Conservation (phyloP, 495 filamentous ascomycete species). For the Xanthoparmelia taractica region DNA sequence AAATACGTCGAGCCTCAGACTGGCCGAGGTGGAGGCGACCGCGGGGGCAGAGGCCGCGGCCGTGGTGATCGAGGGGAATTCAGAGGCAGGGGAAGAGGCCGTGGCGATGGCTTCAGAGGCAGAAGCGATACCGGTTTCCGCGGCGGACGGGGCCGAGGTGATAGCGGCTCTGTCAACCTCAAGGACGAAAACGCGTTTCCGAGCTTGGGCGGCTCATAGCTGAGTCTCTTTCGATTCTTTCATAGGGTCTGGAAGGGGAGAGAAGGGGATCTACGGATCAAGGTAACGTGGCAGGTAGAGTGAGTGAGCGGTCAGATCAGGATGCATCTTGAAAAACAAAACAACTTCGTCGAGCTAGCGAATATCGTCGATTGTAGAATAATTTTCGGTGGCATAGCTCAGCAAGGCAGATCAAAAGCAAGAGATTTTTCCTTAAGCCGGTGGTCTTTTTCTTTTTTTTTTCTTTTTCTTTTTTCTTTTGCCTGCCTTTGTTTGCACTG, state of each 20-base stretch:
- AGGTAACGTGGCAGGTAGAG: neutral
- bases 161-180: conserved; percentile 48
- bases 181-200: conserved; percentile 65
- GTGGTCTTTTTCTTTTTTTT: neutral
- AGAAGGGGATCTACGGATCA: conserved; percentile 5
- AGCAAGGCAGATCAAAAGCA: neutral
- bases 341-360: neutral
- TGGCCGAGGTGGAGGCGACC: conserved; percentile 41
- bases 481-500: neutral
- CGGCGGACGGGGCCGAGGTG: conserved; percentile 35
- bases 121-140: conserved; percentile 33
- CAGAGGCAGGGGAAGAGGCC: conserved; percentile 38
- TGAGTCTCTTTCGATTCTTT: neutral
- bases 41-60: conserved; percentile 44
- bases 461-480: no score
- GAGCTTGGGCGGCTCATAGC: conserved; percentile 48
- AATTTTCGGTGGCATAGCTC: neutral
- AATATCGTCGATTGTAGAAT: neutral
- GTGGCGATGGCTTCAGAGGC: conserved; percentile 38
- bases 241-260: neutral
- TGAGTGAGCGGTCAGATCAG: neutral
- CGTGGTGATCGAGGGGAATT: conserved; percentile 36
- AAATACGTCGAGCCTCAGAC: conserved; percentile 58
- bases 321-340: neutral
- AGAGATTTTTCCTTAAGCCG: neutral